These are phyloP conservation scores for Chaetothyriales sp. DNA, from an alignment of 2,329 filamentous ascomycete species.

Conservation along the genomic window DNA sequence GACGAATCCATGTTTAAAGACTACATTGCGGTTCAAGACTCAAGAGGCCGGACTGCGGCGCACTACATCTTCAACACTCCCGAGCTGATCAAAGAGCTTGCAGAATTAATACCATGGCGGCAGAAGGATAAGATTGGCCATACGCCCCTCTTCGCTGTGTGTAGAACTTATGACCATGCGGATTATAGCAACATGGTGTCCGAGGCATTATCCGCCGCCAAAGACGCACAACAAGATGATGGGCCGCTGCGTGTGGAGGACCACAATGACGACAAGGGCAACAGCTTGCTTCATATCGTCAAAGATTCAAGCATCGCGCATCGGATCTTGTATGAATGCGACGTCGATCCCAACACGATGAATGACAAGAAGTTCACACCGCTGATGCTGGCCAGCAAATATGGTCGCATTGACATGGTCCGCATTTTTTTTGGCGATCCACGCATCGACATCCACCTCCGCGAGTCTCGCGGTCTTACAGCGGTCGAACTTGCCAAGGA, in stretches of 20 bases:
- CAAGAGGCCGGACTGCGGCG: conserved; percentile 74
- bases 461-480: conserved; percentile 76
- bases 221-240: conserved; percentile 59
- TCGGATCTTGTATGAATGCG: conserved; percentile 66
- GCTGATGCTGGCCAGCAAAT: conserved; percentile 97
- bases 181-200: conserved; percentile 81
- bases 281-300: conserved; percentile 89
- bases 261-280: conserved; percentile 83
- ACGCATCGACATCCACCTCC: conserved; percentile 69
- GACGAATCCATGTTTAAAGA: conserved; percentile 43
- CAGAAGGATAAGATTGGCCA: conserved; percentile 92
- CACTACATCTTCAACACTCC: conserved; percentile 94
- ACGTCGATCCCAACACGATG: conserved; percentile 88
- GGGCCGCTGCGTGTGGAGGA: conserved; percentile 79
- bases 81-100: conserved; percentile 61
- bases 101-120: conserved; percentile 69
- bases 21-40: conserved; percentile 67
- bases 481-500: conserved; percentile 96
- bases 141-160: conserved; percentile 91
- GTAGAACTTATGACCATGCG: conserved; percentile 84
- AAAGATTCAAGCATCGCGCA: conserved; percentile 68
- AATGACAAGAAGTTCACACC: conserved; percentile 94
- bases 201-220: conserved; percentile 61
- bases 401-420: conserved; percentile 87
- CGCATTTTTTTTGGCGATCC: conserved; percentile 75